These are phyloP conservation scores for Crucihimalaya himalaica DNA, from an alignment of 345 rosid species.

Conservation along the genomic window DNA sequence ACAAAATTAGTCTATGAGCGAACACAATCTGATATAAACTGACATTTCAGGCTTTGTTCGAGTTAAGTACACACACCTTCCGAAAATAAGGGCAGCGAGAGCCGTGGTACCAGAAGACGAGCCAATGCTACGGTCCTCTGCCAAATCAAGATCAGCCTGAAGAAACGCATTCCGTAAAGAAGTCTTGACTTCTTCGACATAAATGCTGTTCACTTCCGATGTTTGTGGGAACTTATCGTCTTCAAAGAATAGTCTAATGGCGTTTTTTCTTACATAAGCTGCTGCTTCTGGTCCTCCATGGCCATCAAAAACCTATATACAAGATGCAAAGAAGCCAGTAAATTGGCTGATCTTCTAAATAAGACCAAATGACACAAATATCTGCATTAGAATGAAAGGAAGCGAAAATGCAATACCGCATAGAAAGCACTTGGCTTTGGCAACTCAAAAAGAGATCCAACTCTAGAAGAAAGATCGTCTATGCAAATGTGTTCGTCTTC, in stretches of 20 bases:
- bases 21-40: not conserved
- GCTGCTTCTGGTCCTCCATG: constrained; percentile 97
- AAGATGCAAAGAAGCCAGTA: not conserved
- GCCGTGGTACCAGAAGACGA: constrained; percentile 91
- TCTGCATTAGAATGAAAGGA: too few species aligned
- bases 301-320: constrained; percentile 66
- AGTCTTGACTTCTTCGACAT: constrained; percentile 54
- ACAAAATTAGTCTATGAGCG: not conserved
- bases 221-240: constrained; percentile 66
- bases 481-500: constrained; percentile 82
- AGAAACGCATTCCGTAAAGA: constrained; percentile 63
- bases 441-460: constrained; percentile 55
- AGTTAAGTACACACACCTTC: constrained; percentile 16
- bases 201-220: constrained; percentile 48
- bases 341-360: not conserved
- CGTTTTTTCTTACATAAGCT: constrained; percentile 69
- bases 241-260: constrained; percentile 67
- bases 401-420: constrained; percentile 43
- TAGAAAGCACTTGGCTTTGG: constrained; percentile 76
- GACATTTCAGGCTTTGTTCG: not conserved
- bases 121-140: constrained; percentile 57
- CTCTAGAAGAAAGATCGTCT: constrained; percentile 69
- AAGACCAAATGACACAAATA: not conserved
- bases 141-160: constrained; percentile 71
- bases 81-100: constrained; percentile 68